Evolutionary conservation across 768 basidiomycete species (phyloP), one percentile per base, ranked within the genome.

Genomic region (Cystoderma amianthinum): DNA sequence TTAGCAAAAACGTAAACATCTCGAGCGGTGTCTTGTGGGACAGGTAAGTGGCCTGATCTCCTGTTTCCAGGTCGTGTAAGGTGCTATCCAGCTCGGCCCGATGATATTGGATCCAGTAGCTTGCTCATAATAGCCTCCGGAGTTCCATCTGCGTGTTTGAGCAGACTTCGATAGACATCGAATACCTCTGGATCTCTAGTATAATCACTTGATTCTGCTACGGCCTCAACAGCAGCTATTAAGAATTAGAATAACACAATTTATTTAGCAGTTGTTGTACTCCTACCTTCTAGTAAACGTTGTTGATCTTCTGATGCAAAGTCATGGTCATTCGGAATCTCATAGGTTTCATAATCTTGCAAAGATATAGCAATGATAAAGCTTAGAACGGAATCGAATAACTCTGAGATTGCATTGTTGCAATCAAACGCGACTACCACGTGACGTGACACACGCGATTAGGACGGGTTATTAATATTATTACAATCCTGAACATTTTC

Each of bases 1-100:
- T n/a, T n/a, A n/a, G n/a, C n/a, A n/a, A n/a, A 57, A 98, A 97
- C 5, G 85, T 86, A 58, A 90, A 97, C 71, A 87, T 82, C 59
- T 98, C 96, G 45, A 99, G 69, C 0, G 90, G 78, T 2, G 56
- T 48, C 57, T 83, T 87, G 59, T 92, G 91, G 0, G 67, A 53
- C 47, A 72, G 60, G 51, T 76, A 71, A 1, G 70, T 66, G 43
- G 83, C 69, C 44, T 80, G 74, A 37, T 83, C 77, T 19, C 84
- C 87, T 4, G 74, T 65, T 6, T 86, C 81, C 18, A 87, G 61
- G 48, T 91, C 87, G 39, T 72, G 74, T 21, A 72, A 53, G 3
- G 87, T 80, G 16, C 76, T 68, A 15, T 94, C 91, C 33, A 91
- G 66, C 59, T 91, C 82, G 2, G 78, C 61, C 34, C 71, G 91